Base-by-base conservation (phyloP, 768 basidiomycete species). In the Naganishia kalamii region DNA sequence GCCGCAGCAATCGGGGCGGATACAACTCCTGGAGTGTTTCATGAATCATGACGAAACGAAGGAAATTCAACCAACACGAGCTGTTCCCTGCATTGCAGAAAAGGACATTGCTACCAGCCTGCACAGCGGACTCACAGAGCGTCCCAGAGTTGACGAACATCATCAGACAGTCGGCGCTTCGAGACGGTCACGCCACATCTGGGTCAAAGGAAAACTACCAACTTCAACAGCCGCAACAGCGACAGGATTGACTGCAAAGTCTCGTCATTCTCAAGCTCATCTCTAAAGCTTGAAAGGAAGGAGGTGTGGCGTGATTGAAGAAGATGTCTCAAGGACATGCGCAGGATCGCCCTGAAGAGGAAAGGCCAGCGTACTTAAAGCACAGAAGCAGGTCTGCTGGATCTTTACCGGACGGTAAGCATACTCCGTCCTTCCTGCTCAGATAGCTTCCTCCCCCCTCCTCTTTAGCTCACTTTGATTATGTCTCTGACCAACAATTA, bases 401-500 rank as follows among this genome's bases (percentile, higher is more conserved):
- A 57, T 57, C 54, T 10, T 17, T 57, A 23, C 54, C 54, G 23
- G 54, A 57, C 35, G 54, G 54, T 57, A 25, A 57, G 54, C n/a
- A n/a, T n/a, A n/a, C n/a, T n/a, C 40, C 37, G 33, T 23, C 10
- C 37, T 15, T 57, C 12, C 32, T n/a, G n/a, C n/a, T 25, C 37
- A 10, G 23, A 23, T 6, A 6, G 12, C 13, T 13, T 40, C 5
- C 5, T 10, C 37, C 27, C 25, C 6, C 27, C 13, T 35, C 33
- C 37, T 2, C 23, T 4, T 40, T 11, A 57, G 40, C 40, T 37
- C n/a, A 21, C 33, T n/a, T 23, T 35, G 19, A 57, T 13, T 48
- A 52, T 62, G 61, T 43, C 61, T 27, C 43, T 63, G 8, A 41
- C 59, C 35, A 68, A 75, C 48, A 48, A 60, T n/a, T 54, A 59